phyloP scores from a whole-genome alignment of 306 rosid species.

The Sphenostylis stenocarpa region DNA sequence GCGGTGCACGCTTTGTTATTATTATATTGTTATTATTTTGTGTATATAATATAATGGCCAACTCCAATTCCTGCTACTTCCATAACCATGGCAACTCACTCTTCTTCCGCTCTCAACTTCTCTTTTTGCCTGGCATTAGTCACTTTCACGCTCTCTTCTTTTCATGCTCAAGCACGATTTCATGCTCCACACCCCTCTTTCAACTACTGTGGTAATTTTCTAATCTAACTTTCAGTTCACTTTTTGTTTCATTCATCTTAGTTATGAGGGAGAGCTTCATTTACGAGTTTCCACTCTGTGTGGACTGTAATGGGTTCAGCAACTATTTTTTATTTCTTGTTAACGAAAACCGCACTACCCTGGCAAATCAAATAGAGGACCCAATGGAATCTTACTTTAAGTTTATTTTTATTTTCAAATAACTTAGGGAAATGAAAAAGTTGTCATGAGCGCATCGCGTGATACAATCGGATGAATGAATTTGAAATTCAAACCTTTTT shows the following conservation, averaged over 20 bases:
- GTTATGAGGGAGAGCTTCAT: background rate
- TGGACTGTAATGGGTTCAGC: background rate
- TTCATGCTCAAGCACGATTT: slow-evolving; percentile 39
- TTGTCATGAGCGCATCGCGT: background rate
- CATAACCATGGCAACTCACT: slow-evolving; percentile 39
- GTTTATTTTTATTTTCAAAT: background rate
- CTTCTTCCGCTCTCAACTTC: slow-evolving; percentile 28
- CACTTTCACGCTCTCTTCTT: slow-evolving; percentile 31
- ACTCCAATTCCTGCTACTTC: too few species aligned
- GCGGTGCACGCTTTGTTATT: background rate
- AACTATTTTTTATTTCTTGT: too few species aligned
- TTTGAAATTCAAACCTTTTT: background rate
- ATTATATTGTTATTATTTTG: background rate
- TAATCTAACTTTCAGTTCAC: background rate
- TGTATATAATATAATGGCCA: background rate
- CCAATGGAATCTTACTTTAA: background rate
- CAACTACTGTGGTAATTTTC: slow-evolving; percentile 59
- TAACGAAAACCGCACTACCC: too few species aligned
- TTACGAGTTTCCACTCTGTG: background rate
- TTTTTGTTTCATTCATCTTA: background rate
- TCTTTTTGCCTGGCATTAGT: slow-evolving; percentile 36
- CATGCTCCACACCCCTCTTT: slow-evolving; percentile 25
- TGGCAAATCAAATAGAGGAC: too few species aligned
- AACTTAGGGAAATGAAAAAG: background rate
- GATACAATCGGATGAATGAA: background rate